These are phyloP conservation scores for Mycena capillaripes DNA, from an alignment of 768 basidiomycete genomes.

Conservation along the genomic window DNA sequence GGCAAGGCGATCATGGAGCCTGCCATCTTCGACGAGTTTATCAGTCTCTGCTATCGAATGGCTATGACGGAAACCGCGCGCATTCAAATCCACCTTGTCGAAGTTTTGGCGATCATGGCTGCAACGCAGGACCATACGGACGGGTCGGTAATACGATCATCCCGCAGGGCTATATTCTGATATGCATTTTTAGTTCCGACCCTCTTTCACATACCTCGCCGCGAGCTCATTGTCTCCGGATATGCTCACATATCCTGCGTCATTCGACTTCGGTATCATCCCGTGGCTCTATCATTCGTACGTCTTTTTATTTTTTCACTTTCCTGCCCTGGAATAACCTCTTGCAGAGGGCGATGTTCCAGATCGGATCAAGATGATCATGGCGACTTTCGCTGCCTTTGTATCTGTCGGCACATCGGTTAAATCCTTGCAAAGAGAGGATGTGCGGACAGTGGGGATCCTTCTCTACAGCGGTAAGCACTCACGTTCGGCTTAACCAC, in stretches of 20 bases:
- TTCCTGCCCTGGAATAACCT: neutral
- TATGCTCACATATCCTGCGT: slow-evolving; percentile 86
- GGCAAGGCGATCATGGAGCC: slow-evolving; percentile 87
- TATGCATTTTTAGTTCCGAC: slow-evolving; percentile 45
- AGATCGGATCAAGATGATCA: slow-evolving; percentile 77
- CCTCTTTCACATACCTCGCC: slow-evolving; percentile 59
- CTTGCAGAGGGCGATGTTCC: slow-evolving; percentile 62
- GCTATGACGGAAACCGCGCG: slow-evolving; percentile 86
- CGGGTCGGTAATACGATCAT: slow-evolving; percentile 35
- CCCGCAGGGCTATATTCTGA: slow-evolving; percentile 6
- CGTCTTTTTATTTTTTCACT: slow-evolving; percentile 30
- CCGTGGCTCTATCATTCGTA: slow-evolving; percentile 67
- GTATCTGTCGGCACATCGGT: slow-evolving; percentile 70
- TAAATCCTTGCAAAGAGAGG: slow-evolving; percentile 71
- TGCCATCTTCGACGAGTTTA: slow-evolving; percentile 90
- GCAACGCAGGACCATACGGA: slow-evolving; percentile 50
- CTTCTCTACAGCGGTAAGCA: slow-evolving; percentile 82
- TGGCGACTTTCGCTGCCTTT: slow-evolving; percentile 73
- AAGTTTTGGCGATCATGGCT: slow-evolving; percentile 75
- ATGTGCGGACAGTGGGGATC: slow-evolving; percentile 83
- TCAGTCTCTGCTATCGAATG: slow-evolving; percentile 89
- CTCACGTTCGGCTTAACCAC: neutral
- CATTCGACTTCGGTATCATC: slow-evolving; percentile 71
- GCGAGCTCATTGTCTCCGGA: slow-evolving; percentile 80
- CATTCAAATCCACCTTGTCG: slow-evolving; percentile 80